Evolutionary conservation across 108 stramenopile species (phyloP).

Genomic region (Cyclotella distinguenda): DNA sequence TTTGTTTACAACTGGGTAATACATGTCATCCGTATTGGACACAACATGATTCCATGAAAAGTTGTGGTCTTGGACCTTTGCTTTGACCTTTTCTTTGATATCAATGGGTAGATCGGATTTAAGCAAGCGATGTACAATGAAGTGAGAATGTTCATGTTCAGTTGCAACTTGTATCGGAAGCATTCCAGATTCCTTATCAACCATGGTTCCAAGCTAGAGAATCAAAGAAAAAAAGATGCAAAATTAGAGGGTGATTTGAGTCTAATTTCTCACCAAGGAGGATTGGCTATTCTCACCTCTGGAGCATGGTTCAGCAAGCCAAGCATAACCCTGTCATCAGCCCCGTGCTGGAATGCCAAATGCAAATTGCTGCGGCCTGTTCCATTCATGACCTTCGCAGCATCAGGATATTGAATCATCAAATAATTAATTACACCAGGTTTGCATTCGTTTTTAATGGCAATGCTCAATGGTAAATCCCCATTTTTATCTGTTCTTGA

Average conservation of each 20-base stretch:
- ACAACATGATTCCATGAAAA: constrained; percentile 90
- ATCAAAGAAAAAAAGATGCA: not conserved
- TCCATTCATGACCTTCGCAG: constrained; percentile 48
- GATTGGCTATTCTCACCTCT: no score
- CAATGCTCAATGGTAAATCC: constrained; percentile 46
- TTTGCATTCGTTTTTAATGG: constrained; percentile 42
- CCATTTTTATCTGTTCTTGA: constrained; percentile 48
- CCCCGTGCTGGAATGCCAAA: constrained; percentile 79
- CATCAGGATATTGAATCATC: constrained; percentile 44
- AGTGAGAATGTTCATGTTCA: constrained; percentile 76
- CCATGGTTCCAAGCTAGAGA: constrained; percentile 57
- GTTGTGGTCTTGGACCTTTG: constrained; percentile 75
- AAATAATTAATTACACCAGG: constrained; percentile 43
- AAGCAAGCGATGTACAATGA: constrained; percentile 82
- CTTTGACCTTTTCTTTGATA: constrained; percentile 74
- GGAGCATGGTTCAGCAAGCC: constrained; percentile 87
- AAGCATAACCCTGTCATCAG: constrained; percentile 84
- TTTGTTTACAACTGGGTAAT: constrained; percentile 84
- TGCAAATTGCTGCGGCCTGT: constrained; percentile 81
- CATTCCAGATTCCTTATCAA: constrained; percentile 79
- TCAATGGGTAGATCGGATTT: constrained; percentile 86
- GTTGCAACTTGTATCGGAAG: constrained; percentile 88
- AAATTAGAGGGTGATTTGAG: not conserved
- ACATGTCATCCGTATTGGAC: constrained; percentile 76
- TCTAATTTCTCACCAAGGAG: not conserved